These are phyloP conservation scores for Cinchona pubescens DNA, from an alignment of 257 asterid genomes.

Conservation along the genomic window DNA sequence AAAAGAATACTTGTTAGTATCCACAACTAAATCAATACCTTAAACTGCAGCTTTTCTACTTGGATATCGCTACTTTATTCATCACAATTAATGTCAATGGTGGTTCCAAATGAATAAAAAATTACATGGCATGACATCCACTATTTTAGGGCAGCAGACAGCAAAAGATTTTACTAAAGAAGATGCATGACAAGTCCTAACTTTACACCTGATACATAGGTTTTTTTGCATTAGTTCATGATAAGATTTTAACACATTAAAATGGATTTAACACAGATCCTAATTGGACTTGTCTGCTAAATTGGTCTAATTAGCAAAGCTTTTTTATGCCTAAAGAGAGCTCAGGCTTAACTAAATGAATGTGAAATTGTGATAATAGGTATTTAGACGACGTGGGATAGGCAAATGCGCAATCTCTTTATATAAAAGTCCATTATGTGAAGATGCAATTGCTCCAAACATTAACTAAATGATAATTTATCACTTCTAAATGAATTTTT, in stretches of 20 bases:
- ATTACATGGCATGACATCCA: conserved; percentile 22
- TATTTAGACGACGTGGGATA: background rate
- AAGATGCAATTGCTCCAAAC: background rate
- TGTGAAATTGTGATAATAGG: background rate
- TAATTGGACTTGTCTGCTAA: conserved; percentile 40
- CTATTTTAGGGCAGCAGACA: conserved; percentile 24
- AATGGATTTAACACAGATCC: conserved; percentile 38
- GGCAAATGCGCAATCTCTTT: background rate
- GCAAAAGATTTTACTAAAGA: conserved; percentile 20
- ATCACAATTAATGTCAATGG: background rate
- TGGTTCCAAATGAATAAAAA: conserved; percentile 9
- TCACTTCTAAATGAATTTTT: conserved; percentile 5
- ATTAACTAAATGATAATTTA: conserved; percentile 1
- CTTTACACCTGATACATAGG: conserved; percentile 20
- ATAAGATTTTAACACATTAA: conserved; percentile 25
- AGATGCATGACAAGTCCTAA: conserved; percentile 20
- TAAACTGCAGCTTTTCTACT: conserved; percentile 10
- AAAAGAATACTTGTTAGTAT: conserved; percentile 17
- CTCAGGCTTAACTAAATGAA: background rate
- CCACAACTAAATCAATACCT: conserved; percentile 9
- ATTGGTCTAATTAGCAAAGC: conserved; percentile 5
- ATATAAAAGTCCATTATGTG: background rate
- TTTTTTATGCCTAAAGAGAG: background rate
- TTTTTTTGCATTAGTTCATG: conserved; percentile 5
- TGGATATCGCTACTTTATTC: background rate